Base-by-base conservation (phyloP, 495 filamentous ascomycete genomes). In the Penicillium steckii region DNA sequence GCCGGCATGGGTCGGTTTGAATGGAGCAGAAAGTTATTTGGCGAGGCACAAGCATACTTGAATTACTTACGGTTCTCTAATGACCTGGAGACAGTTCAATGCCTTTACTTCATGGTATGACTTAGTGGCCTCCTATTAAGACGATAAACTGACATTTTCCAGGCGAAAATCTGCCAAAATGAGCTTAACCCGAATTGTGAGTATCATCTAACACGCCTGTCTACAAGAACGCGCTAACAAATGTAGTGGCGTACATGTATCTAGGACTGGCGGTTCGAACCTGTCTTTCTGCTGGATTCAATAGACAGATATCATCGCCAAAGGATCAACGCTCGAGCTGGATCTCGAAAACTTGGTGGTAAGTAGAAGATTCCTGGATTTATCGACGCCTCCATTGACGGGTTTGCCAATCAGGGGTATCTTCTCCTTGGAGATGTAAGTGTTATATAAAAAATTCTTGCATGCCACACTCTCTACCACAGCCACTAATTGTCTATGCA, bases 261-360 rank as follows among this genome's bases (percentile, higher is more conserved):
- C 62, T 74, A 19, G 71, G 71, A 1, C 59, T 70, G 8, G 69
- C 71, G 17, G 64, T 74, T 6, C 66, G 71, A 15, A 74, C 71
- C 7, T 74, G 71, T 49, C 59, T 74, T 8, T 67, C 69, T 30
- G 71, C 71, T 50, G 71, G 71, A 1, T 73, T 72, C 40, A 74
- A 74, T 48, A 56, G 71, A 43, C 67, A 73, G 6, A 63, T 72
- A 8, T 60, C 56, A 0, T 62, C 53, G 8, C 53, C 66, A 10
- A 69, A 62, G n/a, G 66, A 73, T 27, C 61, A 64, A 41, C 68
- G 67, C 33, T 57, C 69, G 29, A 62, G 62, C 44, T 71, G 69
- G 70, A 70, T 74, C 38, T 74, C 71, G 12, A 67, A 68, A 35
- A 74, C 71, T 13, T 74, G 71, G 71, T 74, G 71, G 71, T 74